Conservation (phyloP, 306 rosid genomes). For the Mimosa pudica region DNA sequence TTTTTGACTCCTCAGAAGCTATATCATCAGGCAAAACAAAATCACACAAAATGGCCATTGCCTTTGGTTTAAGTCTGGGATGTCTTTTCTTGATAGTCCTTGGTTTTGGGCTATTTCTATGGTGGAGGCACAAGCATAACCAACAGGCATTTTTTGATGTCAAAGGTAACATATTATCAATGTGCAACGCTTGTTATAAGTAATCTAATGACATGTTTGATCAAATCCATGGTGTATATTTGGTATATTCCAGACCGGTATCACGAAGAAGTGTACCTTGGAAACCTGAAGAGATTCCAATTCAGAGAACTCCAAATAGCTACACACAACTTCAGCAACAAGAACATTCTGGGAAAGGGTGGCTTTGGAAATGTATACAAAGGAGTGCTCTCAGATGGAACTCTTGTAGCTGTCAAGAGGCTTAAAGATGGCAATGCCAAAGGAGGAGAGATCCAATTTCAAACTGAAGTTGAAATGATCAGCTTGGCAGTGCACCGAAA, state of each 20-base stretch:
- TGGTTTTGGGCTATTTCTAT: slow-evolving; percentile 68
- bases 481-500: slow-evolving; percentile 92
- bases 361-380: slow-evolving; percentile 96
- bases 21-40: slow-evolving; percentile 54
- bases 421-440: slow-evolving; percentile 81
- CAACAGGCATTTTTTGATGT: slow-evolving; percentile 50
- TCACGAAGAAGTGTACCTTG: slow-evolving; percentile 84
- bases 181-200: not conserved
- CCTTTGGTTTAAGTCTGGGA: slow-evolving; percentile 83
- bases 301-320: slow-evolving; percentile 89
- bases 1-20: slow-evolving; percentile 56
- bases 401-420: slow-evolving; percentile 86
- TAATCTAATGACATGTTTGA: not conserved
- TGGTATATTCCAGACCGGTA: slow-evolving; percentile 54
- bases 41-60: slow-evolving; percentile 76
- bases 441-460: slow-evolving; percentile 92
- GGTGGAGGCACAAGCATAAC: slow-evolving; percentile 45
- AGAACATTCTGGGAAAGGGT: slow-evolving; percentile 84
- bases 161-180: slow-evolving; percentile 36
- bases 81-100: slow-evolving; percentile 74
- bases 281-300: slow-evolving; percentile 85
- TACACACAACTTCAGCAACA: slow-evolving; percentile 86
- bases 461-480: slow-evolving; percentile 97
- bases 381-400: slow-evolving; percentile 79
- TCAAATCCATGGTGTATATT: not conserved